Percentiles rank a stretch among this genome's conserved stretches.
Conservation (phyloP, 2,329 filamentous ascomycete species). For the Fusarium compactum region DNA sequence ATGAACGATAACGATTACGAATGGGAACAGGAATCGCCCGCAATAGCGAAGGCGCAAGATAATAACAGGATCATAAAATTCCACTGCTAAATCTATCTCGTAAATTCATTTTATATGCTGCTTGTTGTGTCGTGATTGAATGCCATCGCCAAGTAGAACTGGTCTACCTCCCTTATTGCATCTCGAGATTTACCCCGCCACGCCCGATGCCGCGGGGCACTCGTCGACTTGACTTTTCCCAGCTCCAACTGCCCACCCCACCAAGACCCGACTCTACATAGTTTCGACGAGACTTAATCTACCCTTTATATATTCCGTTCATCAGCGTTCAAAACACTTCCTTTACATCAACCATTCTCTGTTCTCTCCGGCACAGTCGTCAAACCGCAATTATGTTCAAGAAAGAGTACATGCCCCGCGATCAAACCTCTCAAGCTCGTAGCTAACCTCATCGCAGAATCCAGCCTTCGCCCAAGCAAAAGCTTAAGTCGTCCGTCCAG, state of each 20-base stretch:
- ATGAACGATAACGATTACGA: conserved; percentile 31
- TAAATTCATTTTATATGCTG: neutral
- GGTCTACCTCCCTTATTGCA: conserved; percentile 43
- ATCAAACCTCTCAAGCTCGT: conserved; percentile 3
- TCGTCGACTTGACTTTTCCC: conserved; percentile 44
- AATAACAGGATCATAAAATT: conserved; percentile 21
- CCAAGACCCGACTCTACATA: conserved; percentile 30
- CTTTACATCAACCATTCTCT: neutral
- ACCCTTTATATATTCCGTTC: neutral
- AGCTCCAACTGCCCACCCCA: conserved; percentile 39
- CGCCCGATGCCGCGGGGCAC: conserved; percentile 44
- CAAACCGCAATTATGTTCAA: conserved; percentile 79
- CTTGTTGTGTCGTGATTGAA: neutral
- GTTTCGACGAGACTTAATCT: conserved; percentile 4
- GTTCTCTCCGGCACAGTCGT: conserved; percentile 14
- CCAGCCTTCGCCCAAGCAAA: conserved; percentile 81
- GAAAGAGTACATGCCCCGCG: conserved; percentile 76
- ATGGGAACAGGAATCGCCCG: neutral
- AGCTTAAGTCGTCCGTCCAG: conserved; percentile 97
- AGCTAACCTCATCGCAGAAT: conserved; percentile 67
- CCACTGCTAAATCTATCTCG: neutral
- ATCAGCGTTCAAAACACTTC: neutral
- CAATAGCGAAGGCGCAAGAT: conserved; percentile 13
- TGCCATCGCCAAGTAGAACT: neutral
- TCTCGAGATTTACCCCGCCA: conserved; percentile 49